Evolutionary conservation across 495 filamentous ascomycete genomes (phyloP), one percentile per base, ranked within the genome.

Genomic region (Terfezia boudieri): DNA sequence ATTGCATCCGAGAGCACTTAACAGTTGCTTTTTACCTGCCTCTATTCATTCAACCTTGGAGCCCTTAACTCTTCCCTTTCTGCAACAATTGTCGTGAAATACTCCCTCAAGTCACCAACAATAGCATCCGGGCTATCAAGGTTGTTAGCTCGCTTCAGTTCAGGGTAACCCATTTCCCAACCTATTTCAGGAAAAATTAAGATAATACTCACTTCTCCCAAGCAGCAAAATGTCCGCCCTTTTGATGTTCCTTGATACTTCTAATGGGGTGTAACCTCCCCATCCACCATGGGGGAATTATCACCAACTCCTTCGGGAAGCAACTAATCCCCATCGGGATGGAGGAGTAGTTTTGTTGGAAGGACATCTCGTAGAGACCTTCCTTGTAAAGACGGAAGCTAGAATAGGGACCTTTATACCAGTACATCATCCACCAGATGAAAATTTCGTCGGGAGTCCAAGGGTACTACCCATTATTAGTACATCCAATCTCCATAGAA

Each of bases 381-480:
- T 81, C 78, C 58, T 81, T 81, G 66, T 55, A 82, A 23, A 82
- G 76, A 4, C 74, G 62, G 1, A 73, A 61, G 55, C 69, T 73
- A 0, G 78, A 77, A 4, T 74, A 76, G 0, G 79, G 76, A 0
- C 80, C 80, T 1, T 77, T 72, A 57, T 82, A 81, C 68, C 69
- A 73, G 62, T 83, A 83, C 53, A 83, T 74, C 17, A 68, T 74
- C 0, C 80, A 67, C 80, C 79, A 83, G 0, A 76, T 81, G 23
- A 80, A 65, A 36, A 83, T 69, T 60, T 83, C 76, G 50, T 82
- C 78, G 48, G 80, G 74, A 6, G 72, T 80, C 80, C 80, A 83
- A 11, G 77, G 72, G 57, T 82, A 82, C 16, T 32, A 32, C 26
- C 7, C 26, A 32, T 32, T 4, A 0, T 32, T 32, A 51, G 36